A percentile compares a stretch with the other conserved stretches of the same genome.
Conservation (phyloP, 371 early-diverging fungal genomes). For the Lichtheimia hyalospora region DNA sequence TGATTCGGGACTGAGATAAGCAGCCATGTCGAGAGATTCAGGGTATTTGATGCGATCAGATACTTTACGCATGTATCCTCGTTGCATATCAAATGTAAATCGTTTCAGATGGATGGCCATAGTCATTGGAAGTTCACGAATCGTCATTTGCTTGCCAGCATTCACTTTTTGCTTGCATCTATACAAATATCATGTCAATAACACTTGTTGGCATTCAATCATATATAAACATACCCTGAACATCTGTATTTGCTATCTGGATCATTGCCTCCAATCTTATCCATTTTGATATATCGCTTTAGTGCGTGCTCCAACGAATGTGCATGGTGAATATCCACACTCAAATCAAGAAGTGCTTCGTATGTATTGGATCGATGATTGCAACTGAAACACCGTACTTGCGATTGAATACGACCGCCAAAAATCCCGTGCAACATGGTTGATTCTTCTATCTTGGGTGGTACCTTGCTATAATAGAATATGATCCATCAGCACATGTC, state of each 20-base stretch:
- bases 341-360: constrained; percentile 78
- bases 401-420: constrained; percentile 81
- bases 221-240: constrained; percentile 24
- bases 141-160: constrained; percentile 80
- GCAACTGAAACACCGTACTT: constrained; percentile 76
- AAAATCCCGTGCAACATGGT: constrained; percentile 77
- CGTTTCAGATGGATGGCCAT: constrained; percentile 61
- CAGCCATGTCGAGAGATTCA: constrained; percentile 50
- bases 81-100: constrained; percentile 56
- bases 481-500: background rate
- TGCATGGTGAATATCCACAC: constrained; percentile 72
- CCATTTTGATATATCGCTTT: constrained; percentile 60
- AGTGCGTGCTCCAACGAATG: constrained; percentile 65
- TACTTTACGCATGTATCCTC: constrained; percentile 61
- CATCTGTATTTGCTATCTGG: constrained; percentile 35
- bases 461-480: constrained; percentile 53
- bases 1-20: constrained; percentile 38
- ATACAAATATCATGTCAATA: background rate
- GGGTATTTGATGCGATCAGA: constrained; percentile 49
- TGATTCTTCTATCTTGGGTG: constrained; percentile 70
- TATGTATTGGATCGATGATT: constrained; percentile 73
- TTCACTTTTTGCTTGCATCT: constrained; percentile 68
- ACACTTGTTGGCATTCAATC: background rate
- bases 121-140: constrained; percentile 60
- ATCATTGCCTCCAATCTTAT: constrained; percentile 30